Base-by-base conservation (phyloP, 768 basidiomycete species). In the Russula sp. region DNA sequence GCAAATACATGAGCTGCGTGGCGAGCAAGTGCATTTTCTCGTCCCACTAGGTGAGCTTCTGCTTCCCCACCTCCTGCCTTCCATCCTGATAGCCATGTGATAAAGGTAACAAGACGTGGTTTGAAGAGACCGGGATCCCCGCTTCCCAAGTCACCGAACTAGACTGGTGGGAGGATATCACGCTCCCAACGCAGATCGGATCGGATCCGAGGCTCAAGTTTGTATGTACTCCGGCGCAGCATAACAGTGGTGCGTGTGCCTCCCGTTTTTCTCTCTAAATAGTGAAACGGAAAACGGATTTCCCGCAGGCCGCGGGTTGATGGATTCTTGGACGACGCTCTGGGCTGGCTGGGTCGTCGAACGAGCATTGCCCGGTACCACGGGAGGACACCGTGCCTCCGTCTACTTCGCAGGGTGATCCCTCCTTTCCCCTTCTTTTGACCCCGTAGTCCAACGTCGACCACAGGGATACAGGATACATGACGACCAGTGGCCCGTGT, bases 331-430 rank as follows among this genome's bases (percentile, higher is more conserved):
- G 2, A 66, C 70, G 47, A 73, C 73, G 7, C 66, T 79, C 8
- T 79, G 77, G 77, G 70, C 71, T 13, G 71, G 76, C 46, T 78
- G 77, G 77, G 69, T 73, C 9, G 72, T 76, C 9, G 70, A 75
- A 58, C 71, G 71, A 49, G 65, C 69, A 38, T 56, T 59, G 14
- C 53, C 35, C 59, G 60, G 14, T 46, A 18, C 34, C 20, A 35
- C 34, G 56, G 42, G 67, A 55, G 55, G 60, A 34, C 32, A 14
- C 34, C 35, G 36, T 47, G 58, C 65, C 61, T 56, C 64, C 5
- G 48, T 74, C 4, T 73, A 71, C 58, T 71, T 70, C 41, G 67
- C 71, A 5, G 69, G 75, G 75, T 75, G 58, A 43, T 4, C 7
- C 18, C 67, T 53, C 5, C 7, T 34, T 32, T 38, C 22, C 4